Evolutionary conservation across 2,329 filamentous ascomycete species (phyloP).

Genomic region (Paecilomyces dactylethromorphus): DNA sequence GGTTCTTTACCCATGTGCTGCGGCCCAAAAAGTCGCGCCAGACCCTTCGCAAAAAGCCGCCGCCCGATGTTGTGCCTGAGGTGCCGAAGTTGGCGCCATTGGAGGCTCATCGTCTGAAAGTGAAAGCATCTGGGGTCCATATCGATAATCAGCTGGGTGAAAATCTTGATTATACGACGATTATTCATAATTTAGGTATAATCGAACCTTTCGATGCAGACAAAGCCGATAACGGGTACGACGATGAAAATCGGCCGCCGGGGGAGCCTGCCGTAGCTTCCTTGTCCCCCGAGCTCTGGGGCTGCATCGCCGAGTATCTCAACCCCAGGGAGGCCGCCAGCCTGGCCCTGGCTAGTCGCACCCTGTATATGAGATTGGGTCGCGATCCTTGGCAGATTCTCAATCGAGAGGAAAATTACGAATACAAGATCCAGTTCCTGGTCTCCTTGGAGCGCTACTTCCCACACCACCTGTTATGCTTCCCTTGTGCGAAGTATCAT

Average conservation of each 20-base stretch:
- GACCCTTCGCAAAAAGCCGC: constrained; percentile 8
- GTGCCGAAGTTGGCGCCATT: constrained; percentile 20
- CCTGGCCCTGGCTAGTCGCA: constrained; percentile 44
- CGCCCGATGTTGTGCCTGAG: neutral
- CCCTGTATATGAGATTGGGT: constrained; percentile 39
- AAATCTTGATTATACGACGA: constrained; percentile 27
- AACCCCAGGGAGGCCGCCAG: constrained; percentile 42
- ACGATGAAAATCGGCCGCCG: constrained; percentile 19
- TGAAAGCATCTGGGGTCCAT: constrained; percentile 18
- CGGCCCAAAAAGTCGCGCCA: constrained; percentile 10
- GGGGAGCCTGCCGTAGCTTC: constrained; percentile 40
- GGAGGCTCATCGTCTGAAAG: constrained; percentile 27
- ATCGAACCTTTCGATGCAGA: constrained; percentile 20
- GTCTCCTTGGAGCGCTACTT: constrained; percentile 44
- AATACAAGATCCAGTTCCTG: constrained; percentile 47
- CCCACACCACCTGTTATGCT: constrained; percentile 54
- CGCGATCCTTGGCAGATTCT: constrained; percentile 33
- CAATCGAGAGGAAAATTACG: constrained; percentile 36
- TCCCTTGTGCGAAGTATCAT: constrained; percentile 52
- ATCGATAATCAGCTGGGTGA: constrained; percentile 32
- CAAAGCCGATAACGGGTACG: constrained; percentile 4
- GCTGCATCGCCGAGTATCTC: constrained; percentile 35
- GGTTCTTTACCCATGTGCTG: constrained; percentile 1
- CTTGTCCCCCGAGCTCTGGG: constrained; percentile 43
- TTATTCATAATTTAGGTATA: constrained; percentile 28